These are phyloP conservation scores for Penicillium verrucosum DNA, from an alignment of 2,329 filamentous ascomycete species.

Conservation along the genomic window DNA sequence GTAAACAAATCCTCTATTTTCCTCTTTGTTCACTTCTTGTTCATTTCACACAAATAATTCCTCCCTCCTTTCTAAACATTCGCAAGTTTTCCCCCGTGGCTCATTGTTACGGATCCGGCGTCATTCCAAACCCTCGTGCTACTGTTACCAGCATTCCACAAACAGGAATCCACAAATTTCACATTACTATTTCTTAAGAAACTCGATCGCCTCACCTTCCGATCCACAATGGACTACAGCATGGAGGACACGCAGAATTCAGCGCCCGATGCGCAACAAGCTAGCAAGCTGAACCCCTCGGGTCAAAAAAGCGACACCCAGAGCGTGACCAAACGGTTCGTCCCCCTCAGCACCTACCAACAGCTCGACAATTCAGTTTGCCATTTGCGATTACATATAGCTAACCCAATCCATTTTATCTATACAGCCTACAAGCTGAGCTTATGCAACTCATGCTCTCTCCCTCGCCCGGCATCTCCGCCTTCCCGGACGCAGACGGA, in stretches of 20 bases:
- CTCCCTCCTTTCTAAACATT: not conserved
- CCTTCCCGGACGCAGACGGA: conserved; percentile 85
- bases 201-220: not conserved
- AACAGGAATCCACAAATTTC: not conserved
- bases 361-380: not conserved
- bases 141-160: conserved; percentile 6
- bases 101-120: conserved; percentile 4
- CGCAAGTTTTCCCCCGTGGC: not conserved
- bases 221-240: conserved; percentile 50
- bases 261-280: conserved; percentile 59
- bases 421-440: conserved; percentile 81
- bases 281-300: conserved; percentile 57
- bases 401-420: not conserved
- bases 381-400: not conserved
- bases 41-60: not conserved
- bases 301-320: conserved; percentile 63
- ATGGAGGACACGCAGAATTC: conserved; percentile 67
- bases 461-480: conserved; percentile 86
- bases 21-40: not conserved
- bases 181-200: not conserved
- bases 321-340: conserved; percentile 74
- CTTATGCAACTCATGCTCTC: conserved; percentile 98
- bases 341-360: conserved; percentile 5
- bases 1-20: conserved; percentile 7
- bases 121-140: conserved; percentile 7